Evolutionary conservation across 2,329 filamentous ascomycete species (phyloP), one percentile per base, ranked within the genome.

Genomic region (Exophiala aquamarina): DNA sequence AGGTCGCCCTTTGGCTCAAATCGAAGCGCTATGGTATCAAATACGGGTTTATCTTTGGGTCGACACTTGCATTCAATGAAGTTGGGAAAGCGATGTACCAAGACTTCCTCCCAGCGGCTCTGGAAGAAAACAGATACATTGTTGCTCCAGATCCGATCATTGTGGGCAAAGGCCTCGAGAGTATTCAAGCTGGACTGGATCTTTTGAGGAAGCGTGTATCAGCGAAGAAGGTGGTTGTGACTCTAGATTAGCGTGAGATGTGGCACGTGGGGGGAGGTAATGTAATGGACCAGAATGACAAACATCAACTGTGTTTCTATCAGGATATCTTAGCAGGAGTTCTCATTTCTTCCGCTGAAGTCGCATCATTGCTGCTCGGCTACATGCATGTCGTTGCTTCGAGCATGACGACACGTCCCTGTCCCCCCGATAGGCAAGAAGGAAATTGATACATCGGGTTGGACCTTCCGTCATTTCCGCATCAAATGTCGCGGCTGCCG

Each of bases 171-270:
- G 73, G 73, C 8, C 50, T 76, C 14, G 69, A 69, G 37, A 64
- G 59, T 29, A 59, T 75, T 2, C 70, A 76, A 44, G 64, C 62
- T 5, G 73, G 63, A 1, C 46, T 75, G 21, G 65, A 73, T 54
- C 20, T 63, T 1, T 52, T 67, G 3, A 62, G 50, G 32, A 62
- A 66, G 38, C 70, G 71, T 2, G 67, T 74, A 2, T 71, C 68
- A 6, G 72, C 66, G 2, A 64, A 64, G 55, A 76, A 75, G 55
- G 19, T 73, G 18, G 70, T 74, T 13, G 64, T 72, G 13, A 44
- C 29, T 9, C 44, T 57, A 19, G 13, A 34, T 6, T 34, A 34
- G 32, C 6, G 23, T 26, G 23, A 26, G 6, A 26, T 26, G 23
- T 26, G 11, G 11, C 11, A 26, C 11, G 11, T 26, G 11, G 6